phyloP scores from a whole-genome alignment of 495 filamentous ascomycete genomes.

The Amorphotheca resinae region DNA sequence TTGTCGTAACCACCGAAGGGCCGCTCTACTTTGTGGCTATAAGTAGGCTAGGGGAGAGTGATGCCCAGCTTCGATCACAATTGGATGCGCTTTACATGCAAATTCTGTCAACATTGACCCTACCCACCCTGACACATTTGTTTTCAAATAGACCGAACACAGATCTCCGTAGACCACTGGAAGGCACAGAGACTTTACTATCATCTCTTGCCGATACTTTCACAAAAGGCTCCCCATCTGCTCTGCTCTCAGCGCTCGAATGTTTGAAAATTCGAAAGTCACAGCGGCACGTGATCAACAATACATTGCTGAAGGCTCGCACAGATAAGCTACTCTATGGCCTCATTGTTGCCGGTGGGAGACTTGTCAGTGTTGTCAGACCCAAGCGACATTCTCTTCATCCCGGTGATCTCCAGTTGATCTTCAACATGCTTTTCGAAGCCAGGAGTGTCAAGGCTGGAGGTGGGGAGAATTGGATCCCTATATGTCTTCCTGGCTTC shows the following conservation, averaged over 20 bases:
- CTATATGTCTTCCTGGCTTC: slow-evolving; percentile 90
- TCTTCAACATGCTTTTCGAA: slow-evolving; percentile 99
- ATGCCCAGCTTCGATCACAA: slow-evolving; percentile 72
- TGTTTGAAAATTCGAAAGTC: slow-evolving; percentile 80
- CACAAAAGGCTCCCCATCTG: slow-evolving; percentile 80
- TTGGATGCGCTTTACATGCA: slow-evolving; percentile 96
- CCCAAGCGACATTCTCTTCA: slow-evolving; percentile 93
- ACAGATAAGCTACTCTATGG: slow-evolving; percentile 76
- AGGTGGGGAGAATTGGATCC: slow-evolving; percentile 95
- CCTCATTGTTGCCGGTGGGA: slow-evolving; percentile 84
- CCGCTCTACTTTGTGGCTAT: slow-evolving; percentile 90
- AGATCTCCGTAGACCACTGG: slow-evolving; percentile 81
- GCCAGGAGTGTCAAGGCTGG: slow-evolving; percentile 72
- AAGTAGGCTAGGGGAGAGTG: slow-evolving; percentile 81
- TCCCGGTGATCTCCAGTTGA: slow-evolving; percentile 86
- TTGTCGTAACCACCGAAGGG: slow-evolving; percentile 71
- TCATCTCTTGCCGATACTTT: slow-evolving; percentile 90
- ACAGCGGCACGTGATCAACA: slow-evolving; percentile 76
- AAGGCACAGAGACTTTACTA: slow-evolving; percentile 84
- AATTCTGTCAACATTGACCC: slow-evolving; percentile 85
- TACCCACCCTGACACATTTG: slow-evolving; percentile 76
- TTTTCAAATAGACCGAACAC: slow-evolving; percentile 86
- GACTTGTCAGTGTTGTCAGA: slow-evolving; percentile 84
- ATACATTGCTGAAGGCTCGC: slow-evolving; percentile 65
- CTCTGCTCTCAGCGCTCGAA: slow-evolving; percentile 79